A percentile compares a stretch with the other conserved stretches of the same genome.
These are phyloP conservation scores for Lentinus brumalis DNA, from an alignment of 768 basidiomycete species.

Conservation along the genomic window DNA sequence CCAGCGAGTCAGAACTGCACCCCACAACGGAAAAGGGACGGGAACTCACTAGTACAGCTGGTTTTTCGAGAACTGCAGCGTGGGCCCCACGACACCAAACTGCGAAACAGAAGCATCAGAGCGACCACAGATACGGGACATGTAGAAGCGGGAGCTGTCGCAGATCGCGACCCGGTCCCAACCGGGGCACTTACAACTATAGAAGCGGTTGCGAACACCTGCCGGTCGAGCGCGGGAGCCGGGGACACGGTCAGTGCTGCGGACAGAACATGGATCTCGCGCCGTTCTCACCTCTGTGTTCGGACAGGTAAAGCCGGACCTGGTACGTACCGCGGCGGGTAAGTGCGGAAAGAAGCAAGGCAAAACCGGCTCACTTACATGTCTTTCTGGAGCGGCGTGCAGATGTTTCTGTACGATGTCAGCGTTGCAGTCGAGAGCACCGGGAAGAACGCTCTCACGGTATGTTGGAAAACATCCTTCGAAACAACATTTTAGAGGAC, in stretches of 20 bases:
- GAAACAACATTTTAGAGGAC: neutral
- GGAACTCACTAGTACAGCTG: conserved; percentile 59
- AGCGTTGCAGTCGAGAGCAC: neutral
- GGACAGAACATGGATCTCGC: neutral
- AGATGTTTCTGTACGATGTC: conserved; percentile 9
- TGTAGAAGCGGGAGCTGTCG: neutral
- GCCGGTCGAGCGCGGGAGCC: neutral
- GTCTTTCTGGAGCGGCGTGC: conserved; percentile 7
- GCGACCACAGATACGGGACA: neutral
- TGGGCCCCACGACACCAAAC: conserved; percentile 73
- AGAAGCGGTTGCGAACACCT: conserved; percentile 46
- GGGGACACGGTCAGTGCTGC: conserved; percentile 10
- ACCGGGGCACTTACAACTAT: conserved; percentile 50
- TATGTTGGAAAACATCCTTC: conserved; percentile 56
- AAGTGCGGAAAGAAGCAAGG: neutral
- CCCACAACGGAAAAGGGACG: too few relatives aligned
- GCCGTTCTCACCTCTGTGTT: conserved; percentile 38
- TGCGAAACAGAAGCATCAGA: neutral
- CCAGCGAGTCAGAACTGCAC: neutral
- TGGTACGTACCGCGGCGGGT: neutral
- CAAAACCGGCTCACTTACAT: neutral
- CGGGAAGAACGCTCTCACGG: conserved; percentile 38
- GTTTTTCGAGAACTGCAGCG: conserved; percentile 53
- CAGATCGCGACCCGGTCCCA: neutral
- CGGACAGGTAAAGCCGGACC: conserved; percentile 24